Evolutionary conservation across 2,329 filamentous ascomycete genomes (phyloP).

Genomic region (Stagonosporopsis chrysanthemi): DNA sequence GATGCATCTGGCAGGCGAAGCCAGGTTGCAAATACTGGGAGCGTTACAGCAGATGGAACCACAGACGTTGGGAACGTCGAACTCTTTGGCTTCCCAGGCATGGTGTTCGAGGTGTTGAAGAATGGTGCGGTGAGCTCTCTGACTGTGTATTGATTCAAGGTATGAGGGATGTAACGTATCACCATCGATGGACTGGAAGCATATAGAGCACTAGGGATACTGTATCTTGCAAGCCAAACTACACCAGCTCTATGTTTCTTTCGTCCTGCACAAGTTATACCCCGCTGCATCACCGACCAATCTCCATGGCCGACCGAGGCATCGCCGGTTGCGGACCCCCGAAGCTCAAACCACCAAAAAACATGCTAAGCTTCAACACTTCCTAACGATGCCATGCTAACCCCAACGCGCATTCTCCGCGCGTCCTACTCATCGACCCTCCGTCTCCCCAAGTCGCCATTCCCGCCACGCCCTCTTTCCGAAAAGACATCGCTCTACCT

Average conservation of each 20-base stretch:
- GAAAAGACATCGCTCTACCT: slow-evolving; percentile 62
- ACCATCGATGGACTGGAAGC: background rate
- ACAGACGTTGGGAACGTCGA: slow-evolving; percentile 75
- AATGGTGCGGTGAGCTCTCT: slow-evolving; percentile 89
- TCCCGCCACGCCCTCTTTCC: slow-evolving; percentile 55
- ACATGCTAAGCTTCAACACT: slow-evolving; percentile 15
- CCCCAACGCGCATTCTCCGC: slow-evolving; percentile 47
- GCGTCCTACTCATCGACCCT: slow-evolving; percentile 56
- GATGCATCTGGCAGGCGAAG: slow-evolving; percentile 59
- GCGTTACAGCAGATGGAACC: slow-evolving; percentile 53
- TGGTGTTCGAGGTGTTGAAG: slow-evolving; percentile 95
- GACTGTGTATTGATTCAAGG: slow-evolving; percentile 75
- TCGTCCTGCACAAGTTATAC: no score
- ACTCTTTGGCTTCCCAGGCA: slow-evolving; percentile 88
- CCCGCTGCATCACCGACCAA: slow-evolving; percentile 9
- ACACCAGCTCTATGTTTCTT: background rate
- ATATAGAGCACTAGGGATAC: background rate
- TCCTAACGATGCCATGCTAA: slow-evolving; percentile 50
- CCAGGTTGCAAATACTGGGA: slow-evolving; percentile 44
- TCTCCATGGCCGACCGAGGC: slow-evolving; percentile 22
- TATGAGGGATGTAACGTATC: background rate
- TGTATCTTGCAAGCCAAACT: background rate
- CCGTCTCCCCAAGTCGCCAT: slow-evolving; percentile 57
- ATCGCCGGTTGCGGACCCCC: slow-evolving; percentile 23
- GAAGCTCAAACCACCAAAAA: slow-evolving; percentile 23